Evolutionary conservation across 305 asterid genomes (phyloP).

Genomic region (Coffea humblotiana): DNA sequence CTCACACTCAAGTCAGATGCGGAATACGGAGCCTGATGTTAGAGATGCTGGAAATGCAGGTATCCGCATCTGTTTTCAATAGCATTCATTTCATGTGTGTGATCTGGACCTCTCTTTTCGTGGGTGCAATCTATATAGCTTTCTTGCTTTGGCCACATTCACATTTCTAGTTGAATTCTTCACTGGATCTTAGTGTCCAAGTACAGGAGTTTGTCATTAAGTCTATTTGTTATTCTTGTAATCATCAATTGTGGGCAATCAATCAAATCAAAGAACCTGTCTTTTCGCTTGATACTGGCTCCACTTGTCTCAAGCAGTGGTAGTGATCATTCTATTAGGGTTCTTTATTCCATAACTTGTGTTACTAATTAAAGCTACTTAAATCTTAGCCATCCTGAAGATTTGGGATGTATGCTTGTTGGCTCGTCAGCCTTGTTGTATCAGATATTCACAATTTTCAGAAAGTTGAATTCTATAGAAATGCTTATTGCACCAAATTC

Average conservation of each 20-base stretch:
- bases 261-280: not conserved
- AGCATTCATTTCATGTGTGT: not conserved
- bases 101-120: not conserved
- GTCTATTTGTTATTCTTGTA: not conserved
- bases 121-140: not conserved
- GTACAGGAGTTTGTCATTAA: not conserved
- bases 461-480: not conserved
- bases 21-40: slow-evolving; percentile 24
- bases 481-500: not conserved
- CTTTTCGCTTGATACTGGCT: not conserved
- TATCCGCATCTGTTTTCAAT: not conserved
- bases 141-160: not conserved
- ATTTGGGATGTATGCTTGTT: not conserved
- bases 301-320: not conserved
- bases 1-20: slow-evolving; percentile 20
- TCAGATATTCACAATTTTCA: not conserved
- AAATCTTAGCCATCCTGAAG: not conserved
- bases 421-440: not conserved
- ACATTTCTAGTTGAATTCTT: not conserved
- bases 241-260: not conserved
- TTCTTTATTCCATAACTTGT: not conserved
- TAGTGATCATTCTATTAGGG: not conserved
- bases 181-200: not conserved
- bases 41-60: slow-evolving; percentile 27
- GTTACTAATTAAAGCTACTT: not conserved